Evolutionary conservation across 2,329 filamentous ascomycete genomes (phyloP).

Genomic region (Triangularia verruculosa): DNA sequence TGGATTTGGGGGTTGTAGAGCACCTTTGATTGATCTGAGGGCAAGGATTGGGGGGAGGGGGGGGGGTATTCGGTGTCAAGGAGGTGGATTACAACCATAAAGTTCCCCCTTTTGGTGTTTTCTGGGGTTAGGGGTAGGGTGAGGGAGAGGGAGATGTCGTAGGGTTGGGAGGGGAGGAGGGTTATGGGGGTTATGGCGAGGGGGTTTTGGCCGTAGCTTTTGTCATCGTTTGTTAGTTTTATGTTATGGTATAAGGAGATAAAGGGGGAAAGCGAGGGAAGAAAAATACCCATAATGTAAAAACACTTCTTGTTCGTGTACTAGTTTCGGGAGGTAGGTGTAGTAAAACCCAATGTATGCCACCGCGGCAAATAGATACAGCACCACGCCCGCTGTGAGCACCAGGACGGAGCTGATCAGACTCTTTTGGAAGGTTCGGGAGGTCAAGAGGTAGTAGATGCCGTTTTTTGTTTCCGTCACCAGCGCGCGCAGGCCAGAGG

Average conservation of each 20-base stretch:
- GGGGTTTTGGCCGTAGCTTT: neutral
- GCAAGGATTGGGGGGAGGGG: too few species aligned
- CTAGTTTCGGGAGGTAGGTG: constrained; percentile 54
- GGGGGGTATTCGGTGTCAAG: neutral
- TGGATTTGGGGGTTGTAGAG: neutral
- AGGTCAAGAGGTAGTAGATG: constrained; percentile 42
- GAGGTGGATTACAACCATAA: constrained; percentile 84
- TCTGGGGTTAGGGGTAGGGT: constrained; percentile 72
- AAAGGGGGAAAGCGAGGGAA: constrained; percentile 24
- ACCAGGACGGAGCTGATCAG: constrained; percentile 49
- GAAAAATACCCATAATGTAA: constrained; percentile 58
- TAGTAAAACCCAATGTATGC: constrained; percentile 54
- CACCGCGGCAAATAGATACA: constrained; percentile 48
- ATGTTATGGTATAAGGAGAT: too few species aligned
- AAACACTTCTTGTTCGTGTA: constrained; percentile 51
- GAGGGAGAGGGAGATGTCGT: constrained; percentile 77
- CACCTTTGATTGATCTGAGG: too few species aligned
- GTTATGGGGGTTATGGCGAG: constrained; percentile 35
- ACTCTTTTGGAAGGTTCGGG: constrained; percentile 49
- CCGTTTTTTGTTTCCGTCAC: neutral
- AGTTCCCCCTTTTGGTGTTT: constrained; percentile 81
- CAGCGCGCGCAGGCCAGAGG: neutral
- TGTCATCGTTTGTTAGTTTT: too few species aligned
- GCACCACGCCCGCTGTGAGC: constrained; percentile 39
- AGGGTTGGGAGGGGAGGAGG: constrained; percentile 60